These are phyloP conservation scores for Neofusicoccum parvum DNA, from an alignment of 2,329 filamentous ascomycete species.

Conservation along the genomic window DNA sequence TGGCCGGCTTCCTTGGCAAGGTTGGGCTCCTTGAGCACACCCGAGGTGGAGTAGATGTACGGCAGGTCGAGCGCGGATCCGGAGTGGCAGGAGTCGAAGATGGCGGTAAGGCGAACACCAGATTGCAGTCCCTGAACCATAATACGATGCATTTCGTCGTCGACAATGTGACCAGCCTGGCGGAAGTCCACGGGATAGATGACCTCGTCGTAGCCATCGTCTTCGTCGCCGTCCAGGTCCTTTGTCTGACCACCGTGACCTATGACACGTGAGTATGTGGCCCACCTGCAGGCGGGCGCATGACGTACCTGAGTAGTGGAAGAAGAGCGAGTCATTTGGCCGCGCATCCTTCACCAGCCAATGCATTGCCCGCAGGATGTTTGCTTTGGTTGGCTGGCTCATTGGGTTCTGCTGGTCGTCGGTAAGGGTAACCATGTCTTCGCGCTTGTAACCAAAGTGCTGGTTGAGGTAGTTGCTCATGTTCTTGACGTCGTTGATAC, in stretches of 20 bases:
- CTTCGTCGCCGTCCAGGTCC: conserved; percentile 77
- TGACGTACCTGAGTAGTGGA: conserved; percentile 85
- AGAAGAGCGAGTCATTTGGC: conserved; percentile 93
- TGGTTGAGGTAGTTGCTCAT: conserved; percentile 90
- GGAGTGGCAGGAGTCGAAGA: conserved; percentile 81
- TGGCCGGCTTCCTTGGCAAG: conserved; percentile 77
- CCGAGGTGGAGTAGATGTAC: conserved; percentile 79
- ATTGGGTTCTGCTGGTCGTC: conserved; percentile 97
- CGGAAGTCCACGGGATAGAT: conserved; percentile 83
- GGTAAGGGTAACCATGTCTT: conserved; percentile 96
- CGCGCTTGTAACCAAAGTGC: conserved; percentile 87
- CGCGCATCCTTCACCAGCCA: conserved; percentile 94
- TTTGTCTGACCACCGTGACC: conserved; percentile 81
- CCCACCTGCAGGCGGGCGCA: neutral
- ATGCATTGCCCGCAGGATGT: conserved; percentile 94
- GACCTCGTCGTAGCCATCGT: conserved; percentile 80
- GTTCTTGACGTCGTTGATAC: conserved; percentile 97
- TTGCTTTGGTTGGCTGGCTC: conserved; percentile 95
- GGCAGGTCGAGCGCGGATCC: conserved; percentile 76
- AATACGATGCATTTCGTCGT: conserved; percentile 80
- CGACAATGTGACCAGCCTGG: conserved; percentile 77
- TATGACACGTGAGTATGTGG: conserved; percentile 32
- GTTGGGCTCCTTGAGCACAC: conserved; percentile 79
- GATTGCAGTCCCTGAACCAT: conserved; percentile 77
- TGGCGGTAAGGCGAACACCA: conserved; percentile 81